Evolutionary conservation across 108 stramenopile genomes (phyloP).

Genomic region (Nitzschia sp.): DNA sequence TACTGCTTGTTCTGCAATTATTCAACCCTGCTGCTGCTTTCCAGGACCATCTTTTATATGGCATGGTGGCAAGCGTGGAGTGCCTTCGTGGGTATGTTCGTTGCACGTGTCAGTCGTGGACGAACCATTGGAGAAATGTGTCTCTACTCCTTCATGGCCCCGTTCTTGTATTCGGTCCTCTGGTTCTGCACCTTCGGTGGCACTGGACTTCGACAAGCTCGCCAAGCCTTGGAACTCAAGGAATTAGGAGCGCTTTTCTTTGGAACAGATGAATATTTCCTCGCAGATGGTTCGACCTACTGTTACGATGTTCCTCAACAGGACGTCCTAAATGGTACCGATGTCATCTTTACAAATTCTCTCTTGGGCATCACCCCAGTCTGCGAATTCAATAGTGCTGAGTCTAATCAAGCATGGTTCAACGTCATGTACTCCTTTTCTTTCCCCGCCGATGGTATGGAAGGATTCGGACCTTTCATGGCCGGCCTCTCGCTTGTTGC

Average conservation of each 20-base stretch:
- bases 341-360: conserved; percentile 36
- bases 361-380: conserved; percentile 49
- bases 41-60: conserved; percentile 68
- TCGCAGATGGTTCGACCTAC: conserved; percentile 10
- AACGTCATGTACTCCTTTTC: conserved; percentile 52
- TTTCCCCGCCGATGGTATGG: conserved; percentile 31
- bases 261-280: conserved; percentile 30
- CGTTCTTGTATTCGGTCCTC: conserved; percentile 43
- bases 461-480: conserved; percentile 51
- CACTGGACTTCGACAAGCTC: conserved; percentile 47
- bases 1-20: too few relatives aligned
- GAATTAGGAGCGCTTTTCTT: conserved; percentile 21
- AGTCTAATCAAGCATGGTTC: conserved; percentile 40
- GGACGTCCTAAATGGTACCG: conserved; percentile 20
- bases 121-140: conserved; percentile 49
- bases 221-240: conserved; percentile 47
- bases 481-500: conserved; percentile 36
- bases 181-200: conserved; percentile 62
- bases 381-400: conserved; percentile 31
- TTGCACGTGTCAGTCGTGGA: conserved; percentile 64
- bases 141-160: conserved; percentile 32
- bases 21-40: too few relatives aligned
- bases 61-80: conserved; percentile 74
- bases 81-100: conserved; percentile 62
- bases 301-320: conserved; percentile 59